Base-by-base conservation (phyloP, 1,284 basidiomycete genomes). In the Pseudozyma sp. region DNA sequence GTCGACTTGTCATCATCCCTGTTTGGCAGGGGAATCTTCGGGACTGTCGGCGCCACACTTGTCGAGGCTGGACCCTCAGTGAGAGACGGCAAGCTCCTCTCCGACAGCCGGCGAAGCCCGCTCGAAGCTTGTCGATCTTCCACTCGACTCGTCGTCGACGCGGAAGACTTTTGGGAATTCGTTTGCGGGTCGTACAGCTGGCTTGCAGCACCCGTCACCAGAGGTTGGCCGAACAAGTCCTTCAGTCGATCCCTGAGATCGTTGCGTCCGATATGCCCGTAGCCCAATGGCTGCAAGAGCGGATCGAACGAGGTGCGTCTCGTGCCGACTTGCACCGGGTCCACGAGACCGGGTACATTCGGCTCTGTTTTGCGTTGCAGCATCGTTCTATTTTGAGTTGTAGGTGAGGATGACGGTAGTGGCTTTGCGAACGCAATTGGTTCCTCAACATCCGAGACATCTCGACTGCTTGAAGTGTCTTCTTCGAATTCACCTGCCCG, bases 201-300 rank as follows among this genome's bases (percentile, higher is more conserved):
- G 33, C 34, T 33, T 7, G 48, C 45, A 7, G 61, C n/a, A 7
- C 40, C 39, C 7, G n/a, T 54, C 30, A 77, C 50, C 9, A 77
- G 63, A 13, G 70, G 63, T 34, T 73, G 68, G 4, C 70, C 75
- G 30, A 77, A 77, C 5, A 77, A 54, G 14, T 67, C 75, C n/a
- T 68, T 74, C 46, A 77, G 66, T 9, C 75, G 64, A 24, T 54
- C 51, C 2, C 53, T 54, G 5, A 75, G 8, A 14, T 73, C 70
- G n/a, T 50, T 54, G 6, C 65, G 60, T 56, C 55, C 53, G 29
- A 52, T 39, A n/a, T 16, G 45, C 8, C 63, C 56, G n/a, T 53
- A 58, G 7, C 33, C 48, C 47, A 72, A 37, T 19, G 69, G 69
- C 50, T 72, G 64, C 29, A 72, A 31, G 4, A 72, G 54, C 11